Evolutionary conservation across 208 protist species (phyloP).

Genomic region (Phytomonas serpens): DNA sequence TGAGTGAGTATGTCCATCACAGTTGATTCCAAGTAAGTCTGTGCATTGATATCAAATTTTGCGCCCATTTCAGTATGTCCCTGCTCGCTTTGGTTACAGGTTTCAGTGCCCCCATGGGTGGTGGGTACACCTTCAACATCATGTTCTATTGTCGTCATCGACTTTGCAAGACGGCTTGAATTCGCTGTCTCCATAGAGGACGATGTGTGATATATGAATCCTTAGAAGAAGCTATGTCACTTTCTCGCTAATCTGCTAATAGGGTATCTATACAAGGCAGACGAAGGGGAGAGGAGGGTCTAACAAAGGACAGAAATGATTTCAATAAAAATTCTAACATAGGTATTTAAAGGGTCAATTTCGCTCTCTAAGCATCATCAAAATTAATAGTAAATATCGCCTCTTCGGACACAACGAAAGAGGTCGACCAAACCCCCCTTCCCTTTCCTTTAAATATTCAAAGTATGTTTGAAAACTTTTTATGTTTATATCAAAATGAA

Average conservation of each 20-base stretch:
- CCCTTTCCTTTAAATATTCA: conserved; percentile 6
- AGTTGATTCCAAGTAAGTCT: conserved; percentile 82
- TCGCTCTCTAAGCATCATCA: neutral
- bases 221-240: neutral
- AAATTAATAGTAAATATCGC: neutral
- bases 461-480: neutral
- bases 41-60: conserved; percentile 10
- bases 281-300: no score
- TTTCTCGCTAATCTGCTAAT: neutral
- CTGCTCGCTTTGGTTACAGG: neutral
- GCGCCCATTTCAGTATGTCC: neutral
- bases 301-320: neutral
- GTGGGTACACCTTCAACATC: neutral
- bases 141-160: neutral
- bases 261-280: neutral
- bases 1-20: conserved; percentile 83
- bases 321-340: neutral
- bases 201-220: neutral
- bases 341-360: neutral
- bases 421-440: neutral
- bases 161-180: neutral
- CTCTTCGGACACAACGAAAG: neutral
- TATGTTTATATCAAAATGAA: neutral
- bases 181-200: neutral
- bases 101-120: neutral